Percentiles rank a stretch among this genome's conserved stretches.
Conservation (phyloP, 2,329 filamentous ascomycete species). For the Trichophyton rubrum region DNA sequence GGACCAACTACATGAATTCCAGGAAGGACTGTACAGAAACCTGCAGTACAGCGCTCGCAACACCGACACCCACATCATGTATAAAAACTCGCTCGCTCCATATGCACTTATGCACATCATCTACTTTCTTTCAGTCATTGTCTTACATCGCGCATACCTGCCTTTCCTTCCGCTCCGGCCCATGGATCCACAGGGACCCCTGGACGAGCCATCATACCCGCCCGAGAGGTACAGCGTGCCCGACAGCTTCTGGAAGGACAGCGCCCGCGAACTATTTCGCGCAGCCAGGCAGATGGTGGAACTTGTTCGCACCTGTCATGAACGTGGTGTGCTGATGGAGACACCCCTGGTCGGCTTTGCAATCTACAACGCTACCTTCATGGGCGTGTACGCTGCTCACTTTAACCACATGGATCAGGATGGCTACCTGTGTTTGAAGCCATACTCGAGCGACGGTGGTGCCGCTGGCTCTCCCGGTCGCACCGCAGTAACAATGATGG, state of each 20-base stretch:
- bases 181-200: conserved; percentile 39
- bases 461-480: conserved; percentile 14
- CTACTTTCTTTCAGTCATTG: conserved; percentile 42
- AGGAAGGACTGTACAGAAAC: conserved; percentile 40
- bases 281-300: conserved; percentile 43
- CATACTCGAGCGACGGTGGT: conserved; percentile 15
- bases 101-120: conserved; percentile 46
- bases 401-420: conserved; percentile 46
- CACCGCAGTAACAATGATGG: conserved; percentile 11
- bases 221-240: conserved; percentile 33
- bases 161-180: conserved; percentile 42
- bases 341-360: conserved; percentile 45
- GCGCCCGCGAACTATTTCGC: conserved; percentile 38
- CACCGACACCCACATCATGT: conserved; percentile 43
- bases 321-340: conserved; percentile 40
- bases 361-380: conserved; percentile 41
- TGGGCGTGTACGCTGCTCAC: conserved; percentile 41
- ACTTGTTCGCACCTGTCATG: conserved; percentile 40
- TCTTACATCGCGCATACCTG: conserved; percentile 44
- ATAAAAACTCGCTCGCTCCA: conserved; percentile 38
- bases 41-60: conserved; percentile 40
- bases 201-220: conserved; percentile 39
- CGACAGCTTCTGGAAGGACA: conserved; percentile 42
- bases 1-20: conserved; percentile 37
- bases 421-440: conserved; percentile 31